phyloP scores from a whole-genome alignment of 2,329 filamentous ascomycete genomes.

The Trichocomaceae sp. region DNA sequence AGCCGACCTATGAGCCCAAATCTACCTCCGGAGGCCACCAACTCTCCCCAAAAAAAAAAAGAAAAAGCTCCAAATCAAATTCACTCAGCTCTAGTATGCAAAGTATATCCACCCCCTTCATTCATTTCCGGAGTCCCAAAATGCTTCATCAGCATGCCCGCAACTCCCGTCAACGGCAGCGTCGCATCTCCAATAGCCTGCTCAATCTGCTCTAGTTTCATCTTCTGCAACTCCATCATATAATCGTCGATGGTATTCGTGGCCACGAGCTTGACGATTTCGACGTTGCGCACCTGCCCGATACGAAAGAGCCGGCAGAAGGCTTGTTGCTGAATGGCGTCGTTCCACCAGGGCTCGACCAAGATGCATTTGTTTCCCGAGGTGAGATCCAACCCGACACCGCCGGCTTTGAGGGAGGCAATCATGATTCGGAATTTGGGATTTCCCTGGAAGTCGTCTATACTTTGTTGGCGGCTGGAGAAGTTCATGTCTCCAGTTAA shows the following conservation, averaged over 20 bases:
- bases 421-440: constrained; percentile 44
- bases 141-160: constrained; percentile 20
- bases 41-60: not conserved
- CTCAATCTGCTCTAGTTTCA: constrained; percentile 39
- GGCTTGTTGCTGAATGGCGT: constrained; percentile 51
- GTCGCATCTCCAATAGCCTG: constrained; percentile 20
- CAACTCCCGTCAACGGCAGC: constrained; percentile 14
- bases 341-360: constrained; percentile 58
- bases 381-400: constrained; percentile 54
- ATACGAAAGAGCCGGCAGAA: constrained; percentile 58
- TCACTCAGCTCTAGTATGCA: not conserved
- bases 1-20: not conserved
- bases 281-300: constrained; percentile 56
- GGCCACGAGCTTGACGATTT: constrained; percentile 53
- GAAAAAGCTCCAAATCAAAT: too few relatives aligned
- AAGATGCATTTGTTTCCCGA: constrained; percentile 54
- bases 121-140: constrained; percentile 20
- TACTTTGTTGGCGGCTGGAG: constrained; percentile 38
- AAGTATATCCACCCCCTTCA: constrained; percentile 5
- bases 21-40: too few relatives aligned
- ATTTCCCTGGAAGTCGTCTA: constrained; percentile 43
- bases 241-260: constrained; percentile 53
- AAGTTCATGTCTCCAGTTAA: constrained; percentile 42
- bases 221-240: constrained; percentile 49
- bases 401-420: constrained; percentile 52